These are phyloP conservation scores for Phlyctochytrium arcticum DNA, from an alignment of 192 early-diverging fungal species.

Conservation along the genomic window DNA sequence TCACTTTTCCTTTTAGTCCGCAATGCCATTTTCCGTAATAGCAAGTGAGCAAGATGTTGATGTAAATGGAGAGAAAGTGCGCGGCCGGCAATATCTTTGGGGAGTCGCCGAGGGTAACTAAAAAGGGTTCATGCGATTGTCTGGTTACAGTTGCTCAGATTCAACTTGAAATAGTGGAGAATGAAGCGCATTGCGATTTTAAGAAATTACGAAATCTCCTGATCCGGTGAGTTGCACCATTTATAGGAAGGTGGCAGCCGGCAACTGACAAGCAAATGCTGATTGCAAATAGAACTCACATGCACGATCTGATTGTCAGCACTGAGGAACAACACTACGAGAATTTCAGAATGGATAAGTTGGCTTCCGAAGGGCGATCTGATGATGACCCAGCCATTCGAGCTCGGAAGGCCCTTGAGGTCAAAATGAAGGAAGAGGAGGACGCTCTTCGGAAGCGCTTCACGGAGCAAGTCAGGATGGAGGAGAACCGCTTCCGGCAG, in stretches of 20 bases:
- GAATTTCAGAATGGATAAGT: constrained; percentile 78
- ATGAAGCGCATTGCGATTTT: constrained; percentile 98
- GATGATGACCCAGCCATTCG: constrained; percentile 77
- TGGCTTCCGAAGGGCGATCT: constrained; percentile 65
- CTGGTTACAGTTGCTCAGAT: background rate
- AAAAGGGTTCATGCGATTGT: background rate
- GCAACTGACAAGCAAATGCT: background rate
- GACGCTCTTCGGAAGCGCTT: constrained; percentile 92
- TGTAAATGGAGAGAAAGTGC: constrained; percentile 82
- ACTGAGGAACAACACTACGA: constrained; percentile 98
- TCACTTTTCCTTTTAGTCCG: constrained; percentile 38
- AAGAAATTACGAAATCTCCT: constrained; percentile 94
- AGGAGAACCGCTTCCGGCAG: constrained; percentile 97
- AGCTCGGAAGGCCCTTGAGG: constrained; percentile 62
- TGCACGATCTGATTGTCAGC: constrained; percentile 90
- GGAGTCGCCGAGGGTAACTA: constrained; percentile 82
- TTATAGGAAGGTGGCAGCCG: background rate
- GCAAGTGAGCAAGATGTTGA: constrained; percentile 85
- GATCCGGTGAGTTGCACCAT: constrained; percentile 56
- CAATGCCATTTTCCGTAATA: constrained; percentile 96
- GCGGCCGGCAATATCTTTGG: constrained; percentile 96
- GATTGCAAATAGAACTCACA: constrained; percentile 63
- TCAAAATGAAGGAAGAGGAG: constrained; percentile 98
- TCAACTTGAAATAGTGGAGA: constrained; percentile 71
- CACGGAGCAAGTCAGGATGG: constrained; percentile 94